A percentile compares a stretch with the other conserved stretches of the same genome.
Conservation (phyloP, 2,329 filamentous ascomycete species). For the Ceratocystis huliohia region DNA sequence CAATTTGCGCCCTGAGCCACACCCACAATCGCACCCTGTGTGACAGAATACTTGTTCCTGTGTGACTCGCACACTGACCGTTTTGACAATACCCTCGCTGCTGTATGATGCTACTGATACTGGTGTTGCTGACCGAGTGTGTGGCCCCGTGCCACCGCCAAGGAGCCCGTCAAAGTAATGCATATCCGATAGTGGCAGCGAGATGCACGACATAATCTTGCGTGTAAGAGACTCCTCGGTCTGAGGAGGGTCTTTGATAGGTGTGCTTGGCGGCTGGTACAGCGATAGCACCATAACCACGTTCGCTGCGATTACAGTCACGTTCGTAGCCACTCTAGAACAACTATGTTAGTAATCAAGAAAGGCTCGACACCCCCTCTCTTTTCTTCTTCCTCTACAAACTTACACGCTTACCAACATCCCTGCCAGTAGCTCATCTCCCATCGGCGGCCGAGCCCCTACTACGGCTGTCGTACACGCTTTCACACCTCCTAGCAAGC, state of each 20-base stretch:
- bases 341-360: not conserved
- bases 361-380: not conserved
- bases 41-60: constrained; percentile 15
- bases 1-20: constrained; percentile 13
- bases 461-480: constrained; percentile 21
- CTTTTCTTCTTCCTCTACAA: not conserved
- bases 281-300: constrained; percentile 23
- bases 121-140: not conserved
- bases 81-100: constrained; percentile 19
- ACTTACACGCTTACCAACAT: constrained; percentile 28
- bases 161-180: not conserved
- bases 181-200: constrained; percentile 26
- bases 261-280: no score
- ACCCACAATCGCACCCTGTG: constrained; percentile 18
- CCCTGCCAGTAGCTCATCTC: constrained; percentile 26
- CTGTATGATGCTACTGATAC: constrained; percentile 1
- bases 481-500: not conserved
- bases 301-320: constrained; percentile 30
- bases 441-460: constrained; percentile 25
- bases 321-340: constrained; percentile 29
- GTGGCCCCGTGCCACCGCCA: not conserved
- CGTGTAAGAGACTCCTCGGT: constrained; percentile 29
- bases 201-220: constrained; percentile 29
- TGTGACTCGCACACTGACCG: constrained; percentile 20
- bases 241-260: no score